A percentile compares a stretch with the other conserved stretches of the same genome.
Conservation (phyloP, 208 protist species). For the Crithidia mellificae region DNA sequence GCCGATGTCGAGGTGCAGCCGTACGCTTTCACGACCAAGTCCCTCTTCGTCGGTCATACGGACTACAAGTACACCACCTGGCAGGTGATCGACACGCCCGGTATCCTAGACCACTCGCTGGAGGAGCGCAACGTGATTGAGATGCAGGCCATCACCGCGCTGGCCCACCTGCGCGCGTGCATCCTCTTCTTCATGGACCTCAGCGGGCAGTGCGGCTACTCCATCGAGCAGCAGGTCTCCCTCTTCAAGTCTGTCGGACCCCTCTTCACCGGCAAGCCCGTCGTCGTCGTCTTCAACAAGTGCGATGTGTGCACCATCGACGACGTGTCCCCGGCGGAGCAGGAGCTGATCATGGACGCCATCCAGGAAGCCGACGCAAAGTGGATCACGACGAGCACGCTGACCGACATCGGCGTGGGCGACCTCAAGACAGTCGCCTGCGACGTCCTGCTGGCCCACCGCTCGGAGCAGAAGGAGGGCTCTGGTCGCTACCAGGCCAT, state of each 20-base stretch:
- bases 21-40: constrained; percentile 99
- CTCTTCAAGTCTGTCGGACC: constrained; percentile 99
- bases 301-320: constrained; percentile 96
- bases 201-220: constrained; percentile 98
- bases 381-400: constrained; percentile 94
- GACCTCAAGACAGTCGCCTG: constrained; percentile 94
- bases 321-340: constrained; percentile 82
- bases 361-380: constrained; percentile 83
- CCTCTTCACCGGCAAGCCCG: constrained; percentile 99
- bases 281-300: constrained; percentile 99
- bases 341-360: constrained; percentile 81
- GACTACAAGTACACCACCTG: constrained; percentile 99
- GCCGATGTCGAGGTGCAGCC: constrained; percentile 99
- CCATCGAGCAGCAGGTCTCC: constrained; percentile 96
- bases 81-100: constrained; percentile 99
- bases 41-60: constrained; percentile 99
- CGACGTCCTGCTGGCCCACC: constrained; percentile 93
- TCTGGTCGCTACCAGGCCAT: constrained; percentile 91
- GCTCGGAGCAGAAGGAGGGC: constrained; percentile 95
- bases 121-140: constrained; percentile 99
- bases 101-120: constrained; percentile 99
- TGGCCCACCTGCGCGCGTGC: constrained; percentile 97
- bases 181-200: constrained; percentile 99
- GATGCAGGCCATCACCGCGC: constrained; percentile 99
- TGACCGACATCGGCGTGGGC: constrained; percentile 95